Evolutionary conservation across 108 stramenopile species (phyloP).

Genomic region (Fragilariopsis cylindrus): DNA sequence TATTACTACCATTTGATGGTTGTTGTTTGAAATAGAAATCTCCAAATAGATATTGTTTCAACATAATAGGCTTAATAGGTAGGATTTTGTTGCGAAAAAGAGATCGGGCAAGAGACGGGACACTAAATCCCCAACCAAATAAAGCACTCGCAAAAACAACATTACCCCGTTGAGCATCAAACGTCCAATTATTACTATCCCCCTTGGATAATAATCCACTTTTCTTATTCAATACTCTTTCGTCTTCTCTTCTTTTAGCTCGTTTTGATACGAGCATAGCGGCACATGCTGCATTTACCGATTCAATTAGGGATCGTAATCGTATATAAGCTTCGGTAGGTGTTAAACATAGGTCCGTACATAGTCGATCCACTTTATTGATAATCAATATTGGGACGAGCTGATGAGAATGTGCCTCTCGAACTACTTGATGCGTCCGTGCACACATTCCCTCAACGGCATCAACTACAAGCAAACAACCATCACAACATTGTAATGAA

Average conservation of each 20-base stretch:
- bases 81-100: constrained; percentile 69
- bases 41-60: constrained; percentile 79
- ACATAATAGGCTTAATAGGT: constrained; percentile 69
- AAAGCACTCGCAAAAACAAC: constrained; percentile 94
- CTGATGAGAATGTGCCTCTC: constrained; percentile 89
- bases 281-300: constrained; percentile 89
- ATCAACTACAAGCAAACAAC: constrained; percentile 94
- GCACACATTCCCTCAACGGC: constrained; percentile 95
- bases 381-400: constrained; percentile 90
- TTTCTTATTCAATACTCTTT: constrained; percentile 14
- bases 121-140: constrained; percentile 95
- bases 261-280: constrained; percentile 64
- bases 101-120: constrained; percentile 72
- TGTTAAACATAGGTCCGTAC: constrained; percentile 73
- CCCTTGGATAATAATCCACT: constrained; percentile 32
- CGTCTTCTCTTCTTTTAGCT: constrained; percentile 10
- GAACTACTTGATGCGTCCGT: constrained; percentile 94
- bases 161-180: constrained; percentile 92
- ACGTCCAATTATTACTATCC: constrained; percentile 79
- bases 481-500: constrained; percentile 92
- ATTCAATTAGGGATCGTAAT: constrained; percentile 88
- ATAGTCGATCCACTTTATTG: constrained; percentile 93
- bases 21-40: constrained; percentile 64
- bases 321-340: constrained; percentile 89
- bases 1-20: not conserved